Percentiles rank a stretch among this genome's conserved stretches.
Evolutionary conservation across 768 basidiomycete genomes (phyloP).

Genomic region (Auricularia cornea): DNA sequence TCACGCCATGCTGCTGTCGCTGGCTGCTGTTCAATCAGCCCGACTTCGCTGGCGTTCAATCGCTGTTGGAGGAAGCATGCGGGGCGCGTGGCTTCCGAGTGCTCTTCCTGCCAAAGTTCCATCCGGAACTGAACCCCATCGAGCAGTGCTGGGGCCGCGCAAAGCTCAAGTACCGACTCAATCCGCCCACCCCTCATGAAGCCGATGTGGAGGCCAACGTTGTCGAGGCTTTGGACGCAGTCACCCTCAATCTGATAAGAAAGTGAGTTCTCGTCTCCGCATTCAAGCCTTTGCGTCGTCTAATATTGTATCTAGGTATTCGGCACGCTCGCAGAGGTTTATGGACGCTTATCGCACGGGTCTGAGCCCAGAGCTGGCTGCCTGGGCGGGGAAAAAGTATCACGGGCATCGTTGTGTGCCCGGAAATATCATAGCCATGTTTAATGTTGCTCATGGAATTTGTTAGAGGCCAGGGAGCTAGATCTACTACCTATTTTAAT

Average conservation of each 20-base stretch:
- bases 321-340: slow-evolving; percentile 6
- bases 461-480: too few species aligned
- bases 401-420: slow-evolving; percentile 7
- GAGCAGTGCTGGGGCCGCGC: slow-evolving; percentile 32
- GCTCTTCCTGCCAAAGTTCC: slow-evolving; percentile 35
- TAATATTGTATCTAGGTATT: slow-evolving; percentile 1
- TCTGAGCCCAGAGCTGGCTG: slow-evolving; percentile 6
- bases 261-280: slow-evolving; percentile 3
- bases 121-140: slow-evolving; percentile 41
- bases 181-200: slow-evolving; percentile 19
- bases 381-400: slow-evolving; percentile 11
- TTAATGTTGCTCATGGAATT: too few species aligned
- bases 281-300: too few species aligned
- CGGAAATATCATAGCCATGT: not conserved
- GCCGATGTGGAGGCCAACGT: slow-evolving; percentile 28
- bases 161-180: slow-evolving; percentile 24
- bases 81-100: slow-evolving; percentile 18
- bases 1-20: slow-evolving; percentile 25
- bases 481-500: too few species aligned
- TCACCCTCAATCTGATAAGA: slow-evolving; percentile 15
- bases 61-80: slow-evolving; percentile 23
- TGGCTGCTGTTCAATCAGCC: slow-evolving; percentile 32
- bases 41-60: slow-evolving; percentile 30
- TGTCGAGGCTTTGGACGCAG: slow-evolving; percentile 17
- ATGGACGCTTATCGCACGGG: slow-evolving; percentile 12